Evolutionary conservation across 305 asterid species (phyloP), one percentile per base, ranked within the genome.

Genomic region (Caryopteris hybrid): DNA sequence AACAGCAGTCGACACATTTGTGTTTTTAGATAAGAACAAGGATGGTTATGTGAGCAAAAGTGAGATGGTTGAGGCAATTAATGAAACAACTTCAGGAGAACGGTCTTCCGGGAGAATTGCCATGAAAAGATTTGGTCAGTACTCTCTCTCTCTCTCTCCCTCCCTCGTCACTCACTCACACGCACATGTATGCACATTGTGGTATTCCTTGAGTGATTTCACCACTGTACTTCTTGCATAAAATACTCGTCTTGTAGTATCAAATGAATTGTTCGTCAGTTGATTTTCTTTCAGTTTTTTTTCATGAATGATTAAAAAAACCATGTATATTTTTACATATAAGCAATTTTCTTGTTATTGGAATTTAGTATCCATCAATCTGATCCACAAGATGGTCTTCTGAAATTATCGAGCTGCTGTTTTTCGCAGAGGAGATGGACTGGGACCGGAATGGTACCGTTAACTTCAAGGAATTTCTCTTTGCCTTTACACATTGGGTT

Each of bases 341-440:
- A 9, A 5, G 23, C 16, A 63, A 39, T 23, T 14, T 36, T 53
- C 25, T n/a, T 33, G 10, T 34, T n/a, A 58, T 10, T 57, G 21
- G 29, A 25, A 69, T 74, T 1, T 33, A 4, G 1, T 5, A n/a
- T n/a, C n/a, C n/a, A n/a, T n/a, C n/a, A n/a, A n/a, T n/a, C n/a
- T n/a, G n/a, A n/a, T n/a, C n/a, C n/a, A n/a, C n/a, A n/a, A n/a
- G n/a, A n/a, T n/a, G n/a, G n/a, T n/a, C n/a, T n/a, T n/a, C n/a
- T n/a, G n/a, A n/a, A n/a, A n/a, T n/a, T n/a, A n/a, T n/a, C n/a
- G n/a, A n/a, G n/a, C n/a, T n/a, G n/a, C n/a, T n/a, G n/a, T n/a
- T n/a, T n/a, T n/a, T n/a, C n/a, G n/a, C 87, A 91, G 98, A 91
- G 74, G 96, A 91, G 81, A 91, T 91, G 98, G 98, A 91, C 78